Evolutionary conservation across 2,329 filamentous ascomycete genomes (phyloP), one percentile per base, ranked within the genome.

Genomic region (Aspergillus cejpii): DNA sequence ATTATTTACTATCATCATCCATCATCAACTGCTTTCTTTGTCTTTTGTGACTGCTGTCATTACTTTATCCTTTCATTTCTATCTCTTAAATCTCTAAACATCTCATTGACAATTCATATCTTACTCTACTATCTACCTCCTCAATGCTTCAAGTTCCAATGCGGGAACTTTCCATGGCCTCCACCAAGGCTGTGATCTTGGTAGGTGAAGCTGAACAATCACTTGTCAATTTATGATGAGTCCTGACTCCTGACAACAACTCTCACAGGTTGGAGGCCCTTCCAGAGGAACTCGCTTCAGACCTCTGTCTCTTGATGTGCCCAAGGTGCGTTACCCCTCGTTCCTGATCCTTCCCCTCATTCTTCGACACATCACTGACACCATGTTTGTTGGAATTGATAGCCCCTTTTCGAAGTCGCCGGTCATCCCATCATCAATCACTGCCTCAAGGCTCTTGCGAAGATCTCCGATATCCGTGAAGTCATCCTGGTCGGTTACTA

Each of bases 401-500:
- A 94, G 88, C 92, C 92, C 53, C 86, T 98, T 58, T 97, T 98
- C 75, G 91, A 96, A 69, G 89, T 98, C 63, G 92, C 92, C 57
- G 92, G 92, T 59, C 92, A 98, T 72, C 89, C 91, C 59, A 97
- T 98, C 74, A 89, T 97, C 75, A 91, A 90, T 79, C 92, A 98
- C 77, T 95, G 90, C 76, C 80, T 98, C 66, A 86, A 85, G 62
- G 89, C 92, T 61, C 80, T 97, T 62, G 83, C 87, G 55, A 94
- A 90, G 68, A 87, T 97, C 49, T 85, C 87, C 60, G 85, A 87
- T 62, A 87, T 98, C 69, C 87, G 89, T 65, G 92, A 98, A 72
- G 91, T 98, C 59, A 90, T 92, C 75, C 84, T 98, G 63, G 94
- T 98, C 64, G 92, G 92, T 64, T 98, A 98, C 80, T 98, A 97